Base-by-base conservation (phyloP, 148 eudicot species). In the Nyssa sinensis region DNA sequence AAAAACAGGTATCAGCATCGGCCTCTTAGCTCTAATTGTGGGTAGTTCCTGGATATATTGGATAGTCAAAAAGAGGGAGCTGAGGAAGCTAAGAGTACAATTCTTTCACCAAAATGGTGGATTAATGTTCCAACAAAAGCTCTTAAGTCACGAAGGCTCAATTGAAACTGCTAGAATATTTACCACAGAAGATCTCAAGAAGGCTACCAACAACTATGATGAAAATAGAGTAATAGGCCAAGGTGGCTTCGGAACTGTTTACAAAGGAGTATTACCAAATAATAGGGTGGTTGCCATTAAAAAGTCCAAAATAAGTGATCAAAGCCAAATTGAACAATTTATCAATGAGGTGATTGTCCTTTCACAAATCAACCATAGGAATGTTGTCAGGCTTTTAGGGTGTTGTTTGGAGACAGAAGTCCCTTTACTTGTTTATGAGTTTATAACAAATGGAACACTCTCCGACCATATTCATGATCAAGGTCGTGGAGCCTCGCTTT, bases 191-290 rank as follows among this genome's bases (percentile, higher is more conserved):
- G 79, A 80, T 30, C 62, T 74, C 32, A 64, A 65, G 64, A 61
- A 57, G 64, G 85, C 87, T 11, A 84, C 85, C 4, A 72, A 79
- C 39, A 70, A 79, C 61, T 84, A 75, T 60, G 64, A 70, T 32
- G 75, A 77, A 23, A 59, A 58, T 14, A 74, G 62, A 41, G 69
- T 84, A 4, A 64, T 76, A 4, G 87, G 84, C 2, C 73, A 67
- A 47, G 87, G 85, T 51, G 80, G 82, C 2, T 75, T 57, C 57
- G 82, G 85, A 21, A 79, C 60, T 17, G 78, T 82, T 3, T 79
- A 79, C 67, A 79, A 59, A 58, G 85, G 82, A 14, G 30, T 47
- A 19, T 67, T 82, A 55, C 17, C 31, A 4, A 41, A 79, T n/a
- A 68, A 68, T 7, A 67, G 13, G 27, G 62, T 51, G 21, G 81